Conservation (phyloP, 148 eudicot species). For the Rhododendron vialii region DNA sequence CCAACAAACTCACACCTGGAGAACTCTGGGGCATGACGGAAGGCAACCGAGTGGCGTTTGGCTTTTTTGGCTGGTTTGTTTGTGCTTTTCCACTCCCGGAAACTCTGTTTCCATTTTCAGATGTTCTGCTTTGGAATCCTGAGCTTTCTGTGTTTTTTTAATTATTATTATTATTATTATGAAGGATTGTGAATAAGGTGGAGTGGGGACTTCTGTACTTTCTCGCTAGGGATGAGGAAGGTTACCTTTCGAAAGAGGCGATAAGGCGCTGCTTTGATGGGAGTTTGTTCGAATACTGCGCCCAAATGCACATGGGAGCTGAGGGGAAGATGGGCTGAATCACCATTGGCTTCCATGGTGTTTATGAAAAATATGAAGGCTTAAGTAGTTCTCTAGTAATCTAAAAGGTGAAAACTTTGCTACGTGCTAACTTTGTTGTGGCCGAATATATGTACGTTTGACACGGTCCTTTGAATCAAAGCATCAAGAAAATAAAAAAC, state of each 20-base stretch:
- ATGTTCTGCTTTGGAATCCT: neutral
- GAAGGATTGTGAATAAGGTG: constrained; percentile 48
- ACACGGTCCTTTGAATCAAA: neutral
- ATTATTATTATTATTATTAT: neutral
- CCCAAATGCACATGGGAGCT: constrained; percentile 35
- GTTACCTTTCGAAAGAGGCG: constrained; percentile 58
- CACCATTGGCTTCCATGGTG: neutral
- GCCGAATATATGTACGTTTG: neutral
- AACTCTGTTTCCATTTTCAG: neutral
- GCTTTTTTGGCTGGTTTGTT: constrained; percentile 40
- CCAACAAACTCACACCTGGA: constrained; percentile 58
- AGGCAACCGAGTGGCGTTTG: constrained; percentile 51
- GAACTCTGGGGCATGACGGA: constrained; percentile 84
- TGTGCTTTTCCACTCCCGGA: neutral
- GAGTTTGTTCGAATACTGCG: constrained; percentile 65
- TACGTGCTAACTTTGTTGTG: neutral
- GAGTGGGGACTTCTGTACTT: constrained; percentile 63
- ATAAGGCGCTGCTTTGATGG: constrained; percentile 63
- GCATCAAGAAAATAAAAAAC: neutral
- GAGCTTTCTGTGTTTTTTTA: neutral
- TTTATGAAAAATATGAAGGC: neutral
- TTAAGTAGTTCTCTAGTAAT: neutral
- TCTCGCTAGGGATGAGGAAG: constrained; percentile 60
- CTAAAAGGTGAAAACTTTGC: neutral
- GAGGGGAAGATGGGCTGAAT: constrained; percentile 35